Base-by-base conservation (phyloP, 2,329 filamentous ascomycete species). In the Diaporthe sp. region DNA sequence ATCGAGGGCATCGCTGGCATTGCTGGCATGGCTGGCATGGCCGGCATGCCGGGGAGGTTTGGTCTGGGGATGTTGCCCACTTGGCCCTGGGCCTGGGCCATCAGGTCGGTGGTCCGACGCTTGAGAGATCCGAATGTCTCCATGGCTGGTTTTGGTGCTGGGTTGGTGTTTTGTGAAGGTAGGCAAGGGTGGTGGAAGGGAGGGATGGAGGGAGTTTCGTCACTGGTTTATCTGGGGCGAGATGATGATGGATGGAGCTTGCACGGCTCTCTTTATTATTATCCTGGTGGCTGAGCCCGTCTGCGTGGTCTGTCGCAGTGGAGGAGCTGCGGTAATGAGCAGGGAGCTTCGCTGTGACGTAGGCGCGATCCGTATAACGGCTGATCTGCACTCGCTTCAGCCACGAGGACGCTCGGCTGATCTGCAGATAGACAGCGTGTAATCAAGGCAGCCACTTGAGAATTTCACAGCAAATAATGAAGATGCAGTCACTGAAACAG, bases 21-120 rank as follows among this genome's bases (percentile, higher is more conserved):
- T 1, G 70, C 17, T 22, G 75, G 75, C 59, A 78, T 75, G 61
- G 76, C 75, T 8, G 78, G 77, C 75, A 80, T 77, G 5, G 70
- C 69, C 3, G 80, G 79, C 78, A 81, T 80, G 25, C 68, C 47
- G 10, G 74, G 77, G 63, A 72, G 70, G 56, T 55, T 72, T 58
- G 72, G 72, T 17, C 61, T 71, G 27, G 66, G 66, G 25, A 73
- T 71, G 30, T 70, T 73, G 72, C 68, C 59, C 56, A 71, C 50
- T 35, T 63, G 56, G n/a, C 70, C 56, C 56, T 71, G 70, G n/a
- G 70, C 70, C 15, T 71, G 70, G 70, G 25, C 32, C 56, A 63
- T 63, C 47, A 73, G 66, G 56, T 73, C 72, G 66, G 72, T 73
- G 47, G 72, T 73, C 53, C 72, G 72, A 70, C 72, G 72, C 42